Conservation (phyloP, 2,329 filamentous ascomycete species). For the Colletotrichum sp. region DNA sequence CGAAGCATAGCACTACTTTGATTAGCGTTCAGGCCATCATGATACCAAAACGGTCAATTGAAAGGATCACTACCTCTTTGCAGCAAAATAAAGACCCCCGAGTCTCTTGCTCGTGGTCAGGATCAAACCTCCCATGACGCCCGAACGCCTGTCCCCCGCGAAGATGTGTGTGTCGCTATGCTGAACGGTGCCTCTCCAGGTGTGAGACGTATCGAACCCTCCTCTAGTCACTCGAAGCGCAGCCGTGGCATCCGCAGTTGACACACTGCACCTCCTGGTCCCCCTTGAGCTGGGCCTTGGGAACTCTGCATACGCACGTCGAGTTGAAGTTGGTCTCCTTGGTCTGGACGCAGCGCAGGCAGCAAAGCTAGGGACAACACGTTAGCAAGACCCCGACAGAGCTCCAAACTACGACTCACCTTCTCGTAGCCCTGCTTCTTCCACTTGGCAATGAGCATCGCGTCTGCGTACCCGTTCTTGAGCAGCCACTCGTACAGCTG, state of each 20-base stretch:
- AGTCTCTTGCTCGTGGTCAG: not conserved
- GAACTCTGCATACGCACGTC: conserved; percentile 96
- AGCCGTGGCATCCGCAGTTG: conserved; percentile 91
- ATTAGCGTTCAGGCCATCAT: conserved; percentile 28
- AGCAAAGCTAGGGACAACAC: conserved; percentile 72
- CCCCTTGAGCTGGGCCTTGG: conserved; percentile 86
- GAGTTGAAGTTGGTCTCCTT: conserved; percentile 99
- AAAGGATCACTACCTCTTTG: conserved; percentile 41
- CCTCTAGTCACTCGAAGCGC: conserved; percentile 77
- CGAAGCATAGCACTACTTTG: conserved; percentile 14
- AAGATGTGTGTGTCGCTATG: not conserved
- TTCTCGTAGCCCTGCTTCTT: conserved; percentile 99
- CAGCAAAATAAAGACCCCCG: conserved; percentile 16
- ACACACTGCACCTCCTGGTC: conserved; percentile 92
- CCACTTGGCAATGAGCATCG: conserved; percentile 98
- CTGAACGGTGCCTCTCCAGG: not conserved
- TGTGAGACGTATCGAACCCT: not conserved
- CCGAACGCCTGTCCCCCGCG: conserved; percentile 13
- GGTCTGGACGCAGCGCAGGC: conserved; percentile 95
- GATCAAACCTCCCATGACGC: conserved; percentile 1
- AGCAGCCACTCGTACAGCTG: conserved; percentile 93
- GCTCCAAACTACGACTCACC: conserved; percentile 46
- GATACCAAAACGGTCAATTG: conserved; percentile 32
- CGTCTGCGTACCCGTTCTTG: conserved; percentile 95
- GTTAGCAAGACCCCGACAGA: not conserved